A percentile compares a stretch with the other conserved stretches of the same genome.
Evolutionary conservation across 169 alveolate genomes (phyloP).

Genomic region (Eimeria sp.): DNA sequence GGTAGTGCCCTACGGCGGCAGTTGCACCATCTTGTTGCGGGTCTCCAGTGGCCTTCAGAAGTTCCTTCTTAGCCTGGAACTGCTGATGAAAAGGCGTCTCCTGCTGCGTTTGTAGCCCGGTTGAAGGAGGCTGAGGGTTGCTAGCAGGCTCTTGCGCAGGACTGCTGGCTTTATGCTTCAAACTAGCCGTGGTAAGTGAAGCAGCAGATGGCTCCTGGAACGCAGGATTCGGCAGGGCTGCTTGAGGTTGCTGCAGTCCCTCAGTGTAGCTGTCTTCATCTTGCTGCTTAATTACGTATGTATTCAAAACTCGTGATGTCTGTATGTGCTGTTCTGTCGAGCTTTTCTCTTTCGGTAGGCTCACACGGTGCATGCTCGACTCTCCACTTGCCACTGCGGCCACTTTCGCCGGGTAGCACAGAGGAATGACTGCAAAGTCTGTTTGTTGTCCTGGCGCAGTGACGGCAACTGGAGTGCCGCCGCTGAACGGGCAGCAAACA

Average conservation of each 20-base stretch:
- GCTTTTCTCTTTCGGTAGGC: not conserved
- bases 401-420: slow-evolving; percentile 7
- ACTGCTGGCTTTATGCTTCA: not conserved
- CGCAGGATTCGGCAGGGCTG: not conserved
- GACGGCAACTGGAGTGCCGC: slow-evolving; percentile 23
- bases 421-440: slow-evolving; percentile 53
- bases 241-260: not conserved
- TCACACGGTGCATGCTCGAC: not conserved
- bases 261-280: not conserved
- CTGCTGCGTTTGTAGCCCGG: not conserved
- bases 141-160: not conserved
- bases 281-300: not conserved
- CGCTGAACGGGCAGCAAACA: slow-evolving; percentile 35
- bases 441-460: not conserved
- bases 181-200: not conserved
- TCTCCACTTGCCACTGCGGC: not conserved
- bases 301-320: not conserved
- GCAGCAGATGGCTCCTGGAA: not conserved
- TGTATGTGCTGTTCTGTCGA: not conserved
- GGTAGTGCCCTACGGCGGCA: not conserved
- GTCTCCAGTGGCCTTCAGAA: not conserved
- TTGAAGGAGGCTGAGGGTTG: not conserved
- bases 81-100: slow-evolving; percentile 3
- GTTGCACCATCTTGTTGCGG: not conserved
- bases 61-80: not conserved